Evolutionary conservation across 1,139 yeast genomes (phyloP).

Genomic region (Kodamaea fungicola): DNA sequence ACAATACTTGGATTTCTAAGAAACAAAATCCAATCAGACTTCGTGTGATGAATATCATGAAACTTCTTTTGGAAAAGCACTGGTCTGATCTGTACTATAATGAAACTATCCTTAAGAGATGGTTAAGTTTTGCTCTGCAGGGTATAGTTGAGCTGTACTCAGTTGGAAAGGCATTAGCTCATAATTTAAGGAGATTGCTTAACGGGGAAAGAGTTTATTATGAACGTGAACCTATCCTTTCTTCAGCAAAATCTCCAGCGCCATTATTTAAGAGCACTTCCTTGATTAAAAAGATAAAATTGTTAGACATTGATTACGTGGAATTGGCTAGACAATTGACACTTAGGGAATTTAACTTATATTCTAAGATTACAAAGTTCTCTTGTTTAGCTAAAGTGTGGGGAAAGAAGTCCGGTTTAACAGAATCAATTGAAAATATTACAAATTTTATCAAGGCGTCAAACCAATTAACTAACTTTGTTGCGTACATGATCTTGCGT

Average conservation of each 20-base stretch:
- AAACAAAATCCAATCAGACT: slow-evolving; percentile 66
- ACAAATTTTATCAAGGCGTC: slow-evolving; percentile 72
- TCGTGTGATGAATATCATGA: slow-evolving; percentile 69
- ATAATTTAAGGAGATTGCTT: slow-evolving; percentile 23
- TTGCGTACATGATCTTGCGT: slow-evolving; percentile 71
- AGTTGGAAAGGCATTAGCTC: slow-evolving; percentile 27
- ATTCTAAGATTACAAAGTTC: slow-evolving; percentile 62
- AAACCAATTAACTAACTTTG: slow-evolving; percentile 83
- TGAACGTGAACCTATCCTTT: slow-evolving; percentile 30
- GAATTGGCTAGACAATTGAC: slow-evolving; percentile 87
- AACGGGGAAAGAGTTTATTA: slow-evolving; percentile 31
- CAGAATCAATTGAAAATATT: slow-evolving; percentile 51
- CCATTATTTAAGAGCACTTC: slow-evolving; percentile 37
- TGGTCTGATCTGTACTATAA: slow-evolving; percentile 71
- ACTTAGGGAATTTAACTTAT: slow-evolving; percentile 68
- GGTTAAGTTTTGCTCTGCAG: slow-evolving; percentile 56
- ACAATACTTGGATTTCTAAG: slow-evolving; percentile 72
- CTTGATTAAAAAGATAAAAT: slow-evolving; percentile 37
- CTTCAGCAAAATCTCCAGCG: slow-evolving; percentile 38
- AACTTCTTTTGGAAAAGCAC: slow-evolving; percentile 65
- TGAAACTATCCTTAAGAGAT: slow-evolving; percentile 44
- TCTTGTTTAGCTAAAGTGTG: slow-evolving; percentile 82
- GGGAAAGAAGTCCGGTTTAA: slow-evolving; percentile 64
- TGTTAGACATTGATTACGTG: slow-evolving; percentile 68
- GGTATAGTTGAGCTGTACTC: slow-evolving; percentile 44